Evolutionary conservation across 2,329 filamentous ascomycete genomes (phyloP).

Genomic region (Talaromyces islandicus): DNA sequence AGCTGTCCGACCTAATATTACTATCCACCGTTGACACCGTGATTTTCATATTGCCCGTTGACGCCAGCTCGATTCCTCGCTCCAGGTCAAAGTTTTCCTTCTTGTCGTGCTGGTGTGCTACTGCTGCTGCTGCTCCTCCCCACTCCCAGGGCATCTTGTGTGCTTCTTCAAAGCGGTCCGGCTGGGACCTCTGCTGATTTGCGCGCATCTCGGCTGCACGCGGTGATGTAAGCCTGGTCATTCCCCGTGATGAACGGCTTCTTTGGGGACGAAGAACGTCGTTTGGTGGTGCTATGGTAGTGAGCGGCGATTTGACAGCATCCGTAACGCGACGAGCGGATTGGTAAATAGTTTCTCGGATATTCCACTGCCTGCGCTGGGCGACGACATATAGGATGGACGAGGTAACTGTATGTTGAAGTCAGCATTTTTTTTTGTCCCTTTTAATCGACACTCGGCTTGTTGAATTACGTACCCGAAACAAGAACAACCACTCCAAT

Average conservation of each 20-base stretch:
- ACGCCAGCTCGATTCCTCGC: constrained; percentile 5
- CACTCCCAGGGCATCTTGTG: neutral
- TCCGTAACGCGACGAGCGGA: constrained; percentile 48
- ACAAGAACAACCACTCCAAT: constrained; percentile 5
- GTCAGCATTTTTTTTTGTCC: constrained; percentile 2
- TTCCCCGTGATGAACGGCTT: neutral
- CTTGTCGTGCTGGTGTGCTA: neutral
- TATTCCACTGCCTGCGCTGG: constrained; percentile 79
- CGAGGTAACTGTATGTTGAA: constrained; percentile 49
- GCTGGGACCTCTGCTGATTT: neutral
- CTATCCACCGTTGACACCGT: constrained; percentile 5
- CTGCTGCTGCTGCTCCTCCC: neutral
- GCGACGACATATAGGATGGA: constrained; percentile 69
- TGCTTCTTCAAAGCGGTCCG: neutral
- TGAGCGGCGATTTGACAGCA: constrained; percentile 18
- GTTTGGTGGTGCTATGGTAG: constrained; percentile 17
- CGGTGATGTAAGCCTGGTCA: neutral
- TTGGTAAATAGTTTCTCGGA: constrained; percentile 64
- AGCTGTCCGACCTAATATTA: neutral
- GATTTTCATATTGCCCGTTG: constrained; percentile 6
- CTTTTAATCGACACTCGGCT: too few species aligned
- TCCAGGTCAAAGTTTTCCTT: neutral
- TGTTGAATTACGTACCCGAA: neutral
- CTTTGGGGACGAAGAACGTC: constrained; percentile 6
- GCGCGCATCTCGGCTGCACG: neutral